A percentile compares a stretch with the other conserved stretches of the same genome.
These are phyloP conservation scores for Candida tallmaniae DNA, from an alignment of 805 yeast genomes.

Conservation along the genomic window DNA sequence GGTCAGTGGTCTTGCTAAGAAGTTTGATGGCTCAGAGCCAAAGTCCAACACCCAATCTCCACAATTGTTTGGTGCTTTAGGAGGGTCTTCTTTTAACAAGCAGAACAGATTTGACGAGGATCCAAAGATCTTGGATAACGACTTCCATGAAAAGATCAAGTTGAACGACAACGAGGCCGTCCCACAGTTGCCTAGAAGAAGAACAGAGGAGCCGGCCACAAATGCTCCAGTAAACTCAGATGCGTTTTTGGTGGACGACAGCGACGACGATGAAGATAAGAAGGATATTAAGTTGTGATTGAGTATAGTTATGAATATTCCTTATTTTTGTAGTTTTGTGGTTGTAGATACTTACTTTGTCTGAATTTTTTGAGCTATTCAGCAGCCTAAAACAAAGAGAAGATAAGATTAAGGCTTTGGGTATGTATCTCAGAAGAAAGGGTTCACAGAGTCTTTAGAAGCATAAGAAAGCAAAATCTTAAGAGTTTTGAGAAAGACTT, in stretches of 20 bases:
- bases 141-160: slow-evolving; percentile 45
- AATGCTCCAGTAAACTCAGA: slow-evolving; percentile 36
- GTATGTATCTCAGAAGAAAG: too few species aligned
- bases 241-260: slow-evolving; percentile 41
- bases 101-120: slow-evolving; percentile 45
- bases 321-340: too few species aligned
- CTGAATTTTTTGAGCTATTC: too few species aligned
- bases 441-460: too few species aligned
- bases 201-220: slow-evolving; percentile 3
- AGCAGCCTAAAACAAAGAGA: too few species aligned
- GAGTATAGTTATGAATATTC: too few species aligned
- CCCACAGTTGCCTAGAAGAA: slow-evolving; percentile 16
- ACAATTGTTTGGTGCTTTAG: slow-evolving; percentile 44
- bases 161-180: slow-evolving; percentile 31
- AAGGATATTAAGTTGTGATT: slow-evolving; percentile 2
- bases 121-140: slow-evolving; percentile 48
- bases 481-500: too few species aligned
- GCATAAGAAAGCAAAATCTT: too few species aligned
- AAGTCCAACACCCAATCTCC: not conserved
- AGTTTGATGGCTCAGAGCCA: slow-evolving; percentile 20
- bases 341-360: too few species aligned
- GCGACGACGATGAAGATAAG: slow-evolving; percentile 39
- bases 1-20: slow-evolving; percentile 66
- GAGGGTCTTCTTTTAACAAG: slow-evolving; percentile 35
- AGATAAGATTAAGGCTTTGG: too few species aligned